Evolutionary conservation across 2,329 filamentous ascomycete species (phyloP), one percentile per base, ranked within the genome.

Genomic region (Rhinocladiella mackenziei): DNA sequence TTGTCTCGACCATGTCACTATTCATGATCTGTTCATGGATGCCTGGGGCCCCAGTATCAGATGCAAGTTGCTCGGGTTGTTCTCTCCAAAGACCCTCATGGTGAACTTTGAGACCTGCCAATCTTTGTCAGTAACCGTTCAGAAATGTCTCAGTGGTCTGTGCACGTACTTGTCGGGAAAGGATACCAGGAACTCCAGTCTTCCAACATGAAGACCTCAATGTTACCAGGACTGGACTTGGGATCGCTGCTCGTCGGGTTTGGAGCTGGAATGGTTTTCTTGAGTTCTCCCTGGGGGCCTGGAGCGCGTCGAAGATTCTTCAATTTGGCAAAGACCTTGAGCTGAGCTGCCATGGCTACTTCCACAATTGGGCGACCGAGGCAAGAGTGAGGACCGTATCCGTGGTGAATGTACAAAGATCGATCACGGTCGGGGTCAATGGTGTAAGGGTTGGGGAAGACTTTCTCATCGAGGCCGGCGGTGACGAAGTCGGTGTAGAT

Each of bases 311-410:
- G 62, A 8, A 70, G 59, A 43, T 69, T 68, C 41, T 66, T 62
- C 42, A 70, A 48, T 26, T 62, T 58, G 11, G 65, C 66, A 22
- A 70, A 57, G 1, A 68, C 62, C 47, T 65, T 65, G 7, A 69
- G 58, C 60, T 67, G 67, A 5, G 65, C 62, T 3, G 65, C 61
- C 4, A 75, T 57, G 32, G 67, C 71, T 0, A 66, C 58, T 9
- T 67, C 60, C 0, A 68, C 64, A 1, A 73, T 52, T 3, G 72
- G 63, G 25, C 64, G 62, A 28, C 64, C 68, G 1, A 73, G 20
- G 44, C 73, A 76, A 19, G 70, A 64, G 56, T 76, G 72, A 22
- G 69, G 65, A 0, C 71, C 71, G 40, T 66, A 67, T 53, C 70
- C 70, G 47, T 68, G 74, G 14, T 70, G 61, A 1, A 67, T 64